Conservation (phyloP, 257 asterid genomes). For the Solanum sitiens region DNA sequence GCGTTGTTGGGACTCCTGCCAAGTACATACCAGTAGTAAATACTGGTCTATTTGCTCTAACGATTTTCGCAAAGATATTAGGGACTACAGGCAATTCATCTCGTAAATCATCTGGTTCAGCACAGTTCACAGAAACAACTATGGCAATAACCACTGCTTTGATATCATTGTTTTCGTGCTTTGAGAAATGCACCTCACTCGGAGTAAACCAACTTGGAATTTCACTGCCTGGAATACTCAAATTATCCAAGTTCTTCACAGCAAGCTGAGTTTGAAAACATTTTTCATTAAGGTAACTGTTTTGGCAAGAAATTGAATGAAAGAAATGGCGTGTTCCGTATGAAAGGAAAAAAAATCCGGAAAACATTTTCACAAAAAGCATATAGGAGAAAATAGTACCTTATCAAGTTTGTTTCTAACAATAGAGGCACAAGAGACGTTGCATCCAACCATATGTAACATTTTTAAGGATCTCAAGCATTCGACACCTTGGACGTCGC, state of each 20-base stretch:
- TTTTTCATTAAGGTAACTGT: neutral
- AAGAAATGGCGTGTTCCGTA: neutral
- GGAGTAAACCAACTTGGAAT: constrained; percentile 20
- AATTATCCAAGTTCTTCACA: constrained; percentile 4
- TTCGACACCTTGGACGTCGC: constrained; percentile 17
- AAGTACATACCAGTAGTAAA: constrained; percentile 1
- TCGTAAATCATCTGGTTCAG: constrained; percentile 3
- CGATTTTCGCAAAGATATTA: constrained; percentile 11
- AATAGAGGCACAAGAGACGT: neutral
- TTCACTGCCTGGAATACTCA: constrained; percentile 19
- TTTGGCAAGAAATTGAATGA: neutral
- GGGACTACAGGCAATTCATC: constrained; percentile 9
- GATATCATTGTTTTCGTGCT: constrained; percentile 5
- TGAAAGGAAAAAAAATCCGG: neutral
- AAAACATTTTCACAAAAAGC: neutral
- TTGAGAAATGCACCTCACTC: constrained; percentile 4
- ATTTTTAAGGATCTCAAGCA: constrained; percentile 16
- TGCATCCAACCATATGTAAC: constrained; percentile 17
- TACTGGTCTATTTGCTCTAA: constrained; percentile 5
- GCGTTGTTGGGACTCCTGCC: constrained; percentile 10
- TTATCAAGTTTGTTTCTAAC: constrained; percentile 5
- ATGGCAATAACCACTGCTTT: constrained; percentile 16
- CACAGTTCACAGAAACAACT: constrained; percentile 9
- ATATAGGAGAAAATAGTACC: constrained; percentile 1
- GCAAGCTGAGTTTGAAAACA: constrained; percentile 9